Evolutionary conservation across 2,329 filamentous ascomycete species (phyloP), one percentile per base, ranked within the genome.

Genomic region (Trematosphaeria pertusa): DNA sequence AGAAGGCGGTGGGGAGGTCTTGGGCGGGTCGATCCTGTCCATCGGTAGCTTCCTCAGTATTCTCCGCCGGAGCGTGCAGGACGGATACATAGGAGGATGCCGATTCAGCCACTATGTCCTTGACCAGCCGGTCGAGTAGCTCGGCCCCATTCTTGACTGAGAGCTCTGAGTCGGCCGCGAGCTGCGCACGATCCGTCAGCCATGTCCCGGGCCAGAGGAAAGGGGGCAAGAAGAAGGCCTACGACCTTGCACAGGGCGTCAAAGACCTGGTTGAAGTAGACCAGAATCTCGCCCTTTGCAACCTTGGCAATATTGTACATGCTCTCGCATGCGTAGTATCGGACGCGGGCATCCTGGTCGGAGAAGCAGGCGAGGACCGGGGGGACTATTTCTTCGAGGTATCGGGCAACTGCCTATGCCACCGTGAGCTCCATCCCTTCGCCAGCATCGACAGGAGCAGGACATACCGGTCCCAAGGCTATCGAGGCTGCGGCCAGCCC

Each of bases 231-330:
- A 32, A 20, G 28, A 17, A 19, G 28, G 5, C n/a, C n/a, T n/a
- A 52, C 33, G 53, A 95, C 91, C 83, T 97, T 97, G 78, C 92
- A 96, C 43, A 99, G 78, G 17, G 94, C 91, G 76, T 99, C 94
- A 67, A 99, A 99, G 54, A 99, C 94, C 64, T 95, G 89, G 74
- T 99, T 99, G 75, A 99, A 99, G 78, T 96, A 99, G 31, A 95
- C 84, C 56, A 99, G 75, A 15, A 99, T 94, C 74, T 99, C 94
- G 28, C 95, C 94, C 75, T 99, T 99, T 50, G 93, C 94, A 37
- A 99, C 94, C 76, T 99, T 99, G 67, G 94, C 92, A 68, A 99
- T 99, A 74, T 99, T 99, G 77, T 99, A 99, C 94, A 99, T 99
- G 73, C 92, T 95, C 78, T 99, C 94, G 75, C 94, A 99, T 18